Base-by-base conservation (phyloP, 805 yeast genomes). In the Teunomyces tritomae region DNA sequence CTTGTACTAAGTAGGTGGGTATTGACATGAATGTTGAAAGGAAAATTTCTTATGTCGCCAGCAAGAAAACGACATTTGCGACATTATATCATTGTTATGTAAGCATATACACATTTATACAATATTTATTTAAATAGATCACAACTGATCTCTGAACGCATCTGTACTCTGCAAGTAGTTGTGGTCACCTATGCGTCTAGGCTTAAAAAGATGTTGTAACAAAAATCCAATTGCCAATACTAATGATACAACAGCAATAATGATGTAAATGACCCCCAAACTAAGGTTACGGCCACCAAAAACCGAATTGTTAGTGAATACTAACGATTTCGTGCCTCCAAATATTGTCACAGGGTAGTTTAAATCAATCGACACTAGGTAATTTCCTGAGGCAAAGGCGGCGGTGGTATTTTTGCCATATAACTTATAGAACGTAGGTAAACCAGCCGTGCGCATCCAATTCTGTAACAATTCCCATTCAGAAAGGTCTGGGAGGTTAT, bases 371-470 rank as follows among this genome's bases (percentile, higher is more conserved):
- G 76, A 76, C 39, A 90, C 68, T 49, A 77, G 73, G 64, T 92
- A 94, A 8, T 80, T 79, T 3, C 98, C 98, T 8, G 78, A 70
- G 1, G 63, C 52, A 50, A 92, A 65, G 1, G 78, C 59, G 1
- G 71, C 71, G 2, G 80, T 72, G 49, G 82, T 85, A 67, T 89
- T 91, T 56, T 86, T 82, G 40, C 85, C 77, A 36, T 90, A 91
- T 32, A 90, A 68, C 63, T 94, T 92, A 74, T 86, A 83, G 61
- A 94, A 92, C 9, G 85, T 81, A 26, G 98, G 96, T 52, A 92
- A 73, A 0, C 96, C 97, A 0, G 98, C 96, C 1, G 97, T 90
- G 59, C 96, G 82, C 97, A 92, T 92, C 99, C 99, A 92, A 65
- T 90, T 92, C 72, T 90, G 96, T 57, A 92, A 79, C 54, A 84